A percentile compares a stretch with the other conserved stretches of the same genome.
Conservation (phyloP, 257 asterid species). For the Capsicum baccatum region DNA sequence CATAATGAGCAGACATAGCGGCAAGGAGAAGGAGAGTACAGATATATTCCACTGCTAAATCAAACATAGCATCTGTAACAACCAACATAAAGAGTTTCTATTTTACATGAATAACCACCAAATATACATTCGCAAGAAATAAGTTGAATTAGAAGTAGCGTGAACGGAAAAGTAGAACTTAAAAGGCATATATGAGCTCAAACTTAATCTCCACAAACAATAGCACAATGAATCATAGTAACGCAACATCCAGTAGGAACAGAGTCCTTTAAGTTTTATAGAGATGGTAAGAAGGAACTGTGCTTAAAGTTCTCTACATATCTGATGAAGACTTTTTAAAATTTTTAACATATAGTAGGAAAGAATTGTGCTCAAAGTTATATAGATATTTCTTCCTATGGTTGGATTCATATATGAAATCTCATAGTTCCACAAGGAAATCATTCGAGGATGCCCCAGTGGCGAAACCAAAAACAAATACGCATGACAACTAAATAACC, state of each 20-base stretch:
- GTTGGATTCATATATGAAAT: slow-evolving; percentile 8
- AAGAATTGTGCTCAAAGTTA: neutral
- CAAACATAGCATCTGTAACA: neutral
- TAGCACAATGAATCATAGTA: slow-evolving; percentile 13
- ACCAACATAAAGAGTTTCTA: neutral
- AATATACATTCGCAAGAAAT: neutral
- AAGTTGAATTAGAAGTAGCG: neutral
- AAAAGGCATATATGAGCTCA: neutral
- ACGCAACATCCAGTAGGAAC: neutral
- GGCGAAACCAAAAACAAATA: neutral
- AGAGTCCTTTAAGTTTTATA: neutral
- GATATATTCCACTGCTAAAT: neutral
- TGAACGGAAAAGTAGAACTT: slow-evolving; percentile 13
- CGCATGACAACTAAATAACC: neutral
- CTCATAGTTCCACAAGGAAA: neutral
- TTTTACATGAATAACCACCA: slow-evolving; percentile 2
- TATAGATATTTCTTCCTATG: neutral
- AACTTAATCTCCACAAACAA: slow-evolving; percentile 17
- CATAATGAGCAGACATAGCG: slow-evolving; percentile 15
- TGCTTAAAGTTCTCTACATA: slow-evolving; percentile 4
- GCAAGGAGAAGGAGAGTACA: slow-evolving; percentile 21
- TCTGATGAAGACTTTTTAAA: neutral
- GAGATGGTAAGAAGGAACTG: neutral
- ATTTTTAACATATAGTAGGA: neutral
- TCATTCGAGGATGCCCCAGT: neutral